A percentile compares a stretch with the other conserved stretches of the same genome.
Conservation (phyloP, 2,329 filamentous ascomycete species). For the Fusarium paranaense region DNA sequence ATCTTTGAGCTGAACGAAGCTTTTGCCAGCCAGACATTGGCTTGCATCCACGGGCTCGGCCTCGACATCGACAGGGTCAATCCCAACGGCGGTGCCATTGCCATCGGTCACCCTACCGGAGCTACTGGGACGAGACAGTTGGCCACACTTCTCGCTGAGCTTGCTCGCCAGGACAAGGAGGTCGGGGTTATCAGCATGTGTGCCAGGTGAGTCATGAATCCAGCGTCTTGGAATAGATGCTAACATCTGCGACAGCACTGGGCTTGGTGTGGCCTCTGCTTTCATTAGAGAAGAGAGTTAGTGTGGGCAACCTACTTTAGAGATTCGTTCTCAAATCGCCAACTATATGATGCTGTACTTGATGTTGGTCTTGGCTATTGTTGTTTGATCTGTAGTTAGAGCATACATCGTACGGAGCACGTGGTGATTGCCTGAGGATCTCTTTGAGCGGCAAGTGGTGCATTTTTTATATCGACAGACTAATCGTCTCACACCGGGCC, state of each 20-base stretch:
- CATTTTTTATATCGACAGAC: no score
- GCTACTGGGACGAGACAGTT: constrained; percentile 71
- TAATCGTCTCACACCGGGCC: no score
- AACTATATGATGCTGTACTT: background rate
- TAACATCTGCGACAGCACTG: background rate
- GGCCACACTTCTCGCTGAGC: constrained; percentile 13
- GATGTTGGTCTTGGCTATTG: background rate
- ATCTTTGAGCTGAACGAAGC: constrained; percentile 95
- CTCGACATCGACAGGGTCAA: constrained; percentile 80
- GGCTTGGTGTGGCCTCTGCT: constrained; percentile 3
- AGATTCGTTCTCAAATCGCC: background rate
- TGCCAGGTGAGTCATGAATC: constrained; percentile 5
- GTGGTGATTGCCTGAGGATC: no score
- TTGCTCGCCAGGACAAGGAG: background rate
- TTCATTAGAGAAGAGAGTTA: background rate
- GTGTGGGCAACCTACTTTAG: background rate
- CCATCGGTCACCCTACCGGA: constrained; percentile 87
- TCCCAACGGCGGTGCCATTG: constrained; percentile 91
- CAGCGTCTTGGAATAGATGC: background rate
- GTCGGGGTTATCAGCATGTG: constrained; percentile 30
- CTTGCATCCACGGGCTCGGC: constrained; percentile 78
- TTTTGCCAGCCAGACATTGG: constrained; percentile 72
- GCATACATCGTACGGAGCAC: background rate
- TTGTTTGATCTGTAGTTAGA: background rate
- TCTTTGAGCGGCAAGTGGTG: no score